These are phyloP conservation scores for Leccinum pellstonianum DNA, from an alignment of 768 basidiomycete genomes.

Conservation along the genomic window DNA sequence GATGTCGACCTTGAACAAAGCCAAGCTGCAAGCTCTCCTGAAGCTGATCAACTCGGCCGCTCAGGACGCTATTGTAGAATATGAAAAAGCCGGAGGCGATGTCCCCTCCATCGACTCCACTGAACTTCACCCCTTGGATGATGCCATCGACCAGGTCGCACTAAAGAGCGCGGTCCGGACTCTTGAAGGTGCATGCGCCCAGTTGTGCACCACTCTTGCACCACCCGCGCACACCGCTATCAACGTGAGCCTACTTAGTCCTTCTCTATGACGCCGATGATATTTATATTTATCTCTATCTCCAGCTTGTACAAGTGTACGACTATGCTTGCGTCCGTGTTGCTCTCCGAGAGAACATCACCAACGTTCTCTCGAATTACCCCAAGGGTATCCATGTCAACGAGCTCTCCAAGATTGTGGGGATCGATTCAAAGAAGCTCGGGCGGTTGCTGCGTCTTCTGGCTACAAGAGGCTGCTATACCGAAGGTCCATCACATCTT, in stretches of 20 bases:
- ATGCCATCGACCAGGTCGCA: constrained; percentile 19
- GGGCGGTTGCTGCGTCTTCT: constrained; percentile 31
- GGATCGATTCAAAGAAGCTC: constrained; percentile 29
- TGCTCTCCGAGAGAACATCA: constrained; percentile 27
- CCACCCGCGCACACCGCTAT: constrained; percentile 33
- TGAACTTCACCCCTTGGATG: constrained; percentile 36
- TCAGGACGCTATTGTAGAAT: constrained; percentile 34
- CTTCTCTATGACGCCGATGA: background rate
- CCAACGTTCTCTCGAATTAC: constrained; percentile 27
- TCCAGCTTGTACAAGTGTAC: constrained; percentile 27
- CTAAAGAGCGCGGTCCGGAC: constrained; percentile 28
- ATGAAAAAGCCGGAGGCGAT: constrained; percentile 26
- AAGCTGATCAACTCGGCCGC: constrained; percentile 33
- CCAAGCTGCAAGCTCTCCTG: constrained; percentile 29
- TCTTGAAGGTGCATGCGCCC: constrained; percentile 38
- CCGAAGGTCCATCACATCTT: constrained; percentile 28
- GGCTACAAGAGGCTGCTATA: constrained; percentile 30
- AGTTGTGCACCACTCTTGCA: constrained; percentile 35
- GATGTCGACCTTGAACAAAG: constrained; percentile 23
- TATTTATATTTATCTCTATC: background rate
- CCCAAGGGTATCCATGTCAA: constrained; percentile 33
- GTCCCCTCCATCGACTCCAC: constrained; percentile 38
- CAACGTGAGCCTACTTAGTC: constrained; percentile 25
- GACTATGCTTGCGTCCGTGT: constrained; percentile 32
- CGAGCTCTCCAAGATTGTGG: constrained; percentile 24